A percentile compares a stretch with the other conserved stretches of the same genome.
These are phyloP conservation scores for Agaricus blazei DNA, from an alignment of 768 basidiomycete genomes.

Conservation along the genomic window DNA sequence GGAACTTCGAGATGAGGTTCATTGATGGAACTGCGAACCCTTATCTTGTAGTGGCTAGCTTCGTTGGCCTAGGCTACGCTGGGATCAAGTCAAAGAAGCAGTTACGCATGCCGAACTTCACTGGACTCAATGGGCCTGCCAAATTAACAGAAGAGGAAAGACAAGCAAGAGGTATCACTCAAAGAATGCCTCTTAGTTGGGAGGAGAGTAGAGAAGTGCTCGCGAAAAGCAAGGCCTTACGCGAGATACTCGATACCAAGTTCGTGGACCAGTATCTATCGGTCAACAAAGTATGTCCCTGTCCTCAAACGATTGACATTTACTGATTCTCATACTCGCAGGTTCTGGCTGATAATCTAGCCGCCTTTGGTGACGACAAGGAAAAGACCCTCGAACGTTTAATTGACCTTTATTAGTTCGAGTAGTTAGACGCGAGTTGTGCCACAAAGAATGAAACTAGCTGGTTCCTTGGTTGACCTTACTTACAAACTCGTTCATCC, in stretches of 20 bases:
- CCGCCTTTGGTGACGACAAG: not conserved
- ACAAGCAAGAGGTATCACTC: slow-evolving; percentile 36
- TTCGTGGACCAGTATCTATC: slow-evolving; percentile 39
- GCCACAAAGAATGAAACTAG: not conserved
- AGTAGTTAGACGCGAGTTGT: not conserved
- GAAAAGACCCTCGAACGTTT: not conserved
- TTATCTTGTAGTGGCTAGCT: slow-evolving; percentile 51
- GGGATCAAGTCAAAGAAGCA: slow-evolving; percentile 38
- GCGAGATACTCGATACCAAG: slow-evolving; percentile 36
- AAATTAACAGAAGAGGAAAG: slow-evolving; percentile 43
- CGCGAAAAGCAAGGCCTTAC: slow-evolving; percentile 28
- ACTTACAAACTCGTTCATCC: no score
- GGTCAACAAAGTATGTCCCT: slow-evolving; percentile 28
- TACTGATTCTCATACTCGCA: not conserved
- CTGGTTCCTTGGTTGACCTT: no score
- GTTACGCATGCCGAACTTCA: slow-evolving; percentile 33
- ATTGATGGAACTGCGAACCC: slow-evolving; percentile 64
- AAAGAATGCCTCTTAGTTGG: slow-evolving; percentile 44
- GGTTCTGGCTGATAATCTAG: not conserved
- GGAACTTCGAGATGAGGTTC: slow-evolving; percentile 59
- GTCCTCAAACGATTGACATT: not conserved
- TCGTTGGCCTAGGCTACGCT: slow-evolving; percentile 48
- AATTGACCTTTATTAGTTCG: not conserved
- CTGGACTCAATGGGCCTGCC: slow-evolving; percentile 26
- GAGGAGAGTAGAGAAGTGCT: slow-evolving; percentile 41